A percentile compares a stretch with the other conserved stretches of the same genome.
phyloP scores from a whole-genome alignment of 2,329 filamentous ascomycete genomes.

The Talaromyces sp. region DNA sequence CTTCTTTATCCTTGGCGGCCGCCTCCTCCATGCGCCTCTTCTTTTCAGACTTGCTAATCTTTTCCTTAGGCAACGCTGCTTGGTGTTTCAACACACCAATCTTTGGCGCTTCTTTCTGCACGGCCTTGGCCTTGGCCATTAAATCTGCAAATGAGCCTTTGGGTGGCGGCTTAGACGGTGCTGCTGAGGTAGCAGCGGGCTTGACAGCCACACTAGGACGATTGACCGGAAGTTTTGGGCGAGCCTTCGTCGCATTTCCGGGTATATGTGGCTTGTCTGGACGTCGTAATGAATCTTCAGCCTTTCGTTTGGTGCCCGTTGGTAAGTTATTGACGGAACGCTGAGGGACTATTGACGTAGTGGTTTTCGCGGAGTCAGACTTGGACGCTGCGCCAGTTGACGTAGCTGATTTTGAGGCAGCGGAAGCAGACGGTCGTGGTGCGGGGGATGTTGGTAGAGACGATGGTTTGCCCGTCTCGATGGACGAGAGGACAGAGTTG shows the following conservation, averaged over 20 bases:
- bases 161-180: slow-evolving; percentile 43
- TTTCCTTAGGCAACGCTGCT: slow-evolving; percentile 45
- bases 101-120: slow-evolving; percentile 41
- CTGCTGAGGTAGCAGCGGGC: slow-evolving; percentile 15
- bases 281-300: slow-evolving; percentile 34
- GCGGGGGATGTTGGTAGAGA: slow-evolving; percentile 18
- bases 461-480: slow-evolving; percentile 38
- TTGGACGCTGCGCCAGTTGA: slow-evolving; percentile 18
- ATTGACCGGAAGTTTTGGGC: slow-evolving; percentile 16
- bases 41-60: slow-evolving; percentile 52
- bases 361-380: slow-evolving; percentile 14
- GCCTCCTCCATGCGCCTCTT: slow-evolving; percentile 39
- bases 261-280: slow-evolving; percentile 20
- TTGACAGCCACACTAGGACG: slow-evolving; percentile 11
- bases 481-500: slow-evolving; percentile 47
- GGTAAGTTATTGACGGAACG: slow-evolving; percentile 5
- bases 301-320: slow-evolving; percentile 37
- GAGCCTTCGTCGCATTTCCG: slow-evolving; percentile 18
- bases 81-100: slow-evolving; percentile 56
- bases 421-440: slow-evolving; percentile 20
- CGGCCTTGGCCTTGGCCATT: slow-evolving; percentile 54
- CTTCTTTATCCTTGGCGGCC: slow-evolving; percentile 36
- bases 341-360: slow-evolving; percentile 15
- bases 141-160: slow-evolving; percentile 57
- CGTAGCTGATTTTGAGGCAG: slow-evolving; percentile 19